Evolutionary conservation across 345 rosid species (phyloP).

Genomic region (Brassica juncea): DNA sequence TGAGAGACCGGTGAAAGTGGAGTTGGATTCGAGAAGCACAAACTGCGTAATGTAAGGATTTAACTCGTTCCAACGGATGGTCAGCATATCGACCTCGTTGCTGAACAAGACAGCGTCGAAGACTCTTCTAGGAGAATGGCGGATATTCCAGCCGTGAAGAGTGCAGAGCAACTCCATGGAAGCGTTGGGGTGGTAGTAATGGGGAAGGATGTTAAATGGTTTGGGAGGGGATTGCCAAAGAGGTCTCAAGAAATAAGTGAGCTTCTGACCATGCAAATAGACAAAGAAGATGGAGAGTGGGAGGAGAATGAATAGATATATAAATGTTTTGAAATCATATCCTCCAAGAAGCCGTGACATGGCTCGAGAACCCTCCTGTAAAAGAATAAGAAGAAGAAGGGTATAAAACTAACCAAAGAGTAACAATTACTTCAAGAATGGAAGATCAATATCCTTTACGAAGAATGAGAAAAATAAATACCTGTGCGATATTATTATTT

Average conservation of each 20-base stretch:
- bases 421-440: not conserved
- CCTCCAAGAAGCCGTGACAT: conserved; percentile 24
- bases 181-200: conserved; percentile 44
- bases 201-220: conserved; percentile 34
- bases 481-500: not conserved
- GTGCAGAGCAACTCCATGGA: conserved; percentile 71
- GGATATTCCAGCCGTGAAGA: conserved; percentile 86
- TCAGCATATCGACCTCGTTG: conserved; percentile 73
- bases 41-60: conserved; percentile 74
- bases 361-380: conserved; percentile 34
- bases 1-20: conserved; percentile 71
- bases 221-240: conserved; percentile 42
- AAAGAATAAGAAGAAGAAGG: not conserved
- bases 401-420: too few relatives aligned
- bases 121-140: conserved; percentile 74
- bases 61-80: conserved; percentile 84
- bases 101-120: conserved; percentile 87
- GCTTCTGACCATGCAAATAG: conserved; percentile 40
- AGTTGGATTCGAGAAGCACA: conserved; percentile 88
- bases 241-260: conserved; percentile 43
- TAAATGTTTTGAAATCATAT: conserved; percentile 15
- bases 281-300: conserved; percentile 34
- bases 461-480: not conserved
- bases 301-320: conserved; percentile 25
- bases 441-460: not conserved